Percentiles rank a stretch among this genome's conserved stretches.
phyloP scores from a whole-genome alignment of 2,329 filamentous ascomycete species.

The Sclerotinia minor region DNA sequence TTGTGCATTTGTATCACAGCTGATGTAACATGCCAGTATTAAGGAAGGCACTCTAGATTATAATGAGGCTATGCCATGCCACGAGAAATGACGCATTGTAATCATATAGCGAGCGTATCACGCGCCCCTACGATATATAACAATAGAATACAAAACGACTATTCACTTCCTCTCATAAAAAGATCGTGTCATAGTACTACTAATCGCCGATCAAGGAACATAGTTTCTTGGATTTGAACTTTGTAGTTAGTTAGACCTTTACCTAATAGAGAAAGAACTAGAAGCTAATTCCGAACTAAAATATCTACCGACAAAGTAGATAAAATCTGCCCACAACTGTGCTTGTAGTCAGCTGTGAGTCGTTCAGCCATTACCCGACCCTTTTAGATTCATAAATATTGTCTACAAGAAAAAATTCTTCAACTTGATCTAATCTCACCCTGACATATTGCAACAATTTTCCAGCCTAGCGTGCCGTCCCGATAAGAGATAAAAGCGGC shows the following conservation, averaged over 20 bases:
- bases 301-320: slow-evolving; percentile 19
- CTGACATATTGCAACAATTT: slow-evolving; percentile 4
- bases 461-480: slow-evolving; percentile 8
- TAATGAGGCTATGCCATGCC: background rate
- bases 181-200: background rate
- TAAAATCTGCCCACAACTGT: slow-evolving; percentile 8
- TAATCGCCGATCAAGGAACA: slow-evolving; percentile 11
- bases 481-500: slow-evolving; percentile 24
- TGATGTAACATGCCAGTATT: slow-evolving; percentile 3
- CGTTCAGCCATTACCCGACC: slow-evolving; percentile 14
- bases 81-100: slow-evolving; percentile 18
- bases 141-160: background rate
- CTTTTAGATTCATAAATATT: slow-evolving; percentile 11
- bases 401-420: slow-evolving; percentile 18
- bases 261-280: slow-evolving; percentile 19
- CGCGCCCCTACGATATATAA: slow-evolving; percentile 9
- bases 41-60: slow-evolving; percentile 5
- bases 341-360: slow-evolving; percentile 9
- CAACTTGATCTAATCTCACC: slow-evolving; percentile 16
- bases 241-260: slow-evolving; percentile 1
- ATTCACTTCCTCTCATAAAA: slow-evolving; percentile 5
- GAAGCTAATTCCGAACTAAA: slow-evolving; percentile 21
- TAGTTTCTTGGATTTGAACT: slow-evolving; percentile 5
- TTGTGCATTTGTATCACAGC: slow-evolving; percentile 4
- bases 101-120: slow-evolving; percentile 8